These are phyloP conservation scores for Novymonas esmeraldas DNA, from an alignment of 208 protist genomes.

Conservation along the genomic window DNA sequence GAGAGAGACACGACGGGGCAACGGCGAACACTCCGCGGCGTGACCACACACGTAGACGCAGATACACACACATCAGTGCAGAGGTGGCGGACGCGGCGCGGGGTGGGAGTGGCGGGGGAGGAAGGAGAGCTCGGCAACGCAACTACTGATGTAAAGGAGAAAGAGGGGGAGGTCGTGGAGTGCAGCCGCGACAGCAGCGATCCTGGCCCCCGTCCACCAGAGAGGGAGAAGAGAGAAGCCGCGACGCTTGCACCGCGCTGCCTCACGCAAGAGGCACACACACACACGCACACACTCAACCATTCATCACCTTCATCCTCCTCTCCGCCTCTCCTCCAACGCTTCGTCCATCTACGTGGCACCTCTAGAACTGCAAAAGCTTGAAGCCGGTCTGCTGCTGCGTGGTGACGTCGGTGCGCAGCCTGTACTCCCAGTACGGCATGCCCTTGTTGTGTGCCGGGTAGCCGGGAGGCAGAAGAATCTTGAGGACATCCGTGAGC, in stretches of 20 bases:
- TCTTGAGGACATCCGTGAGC: conserved; percentile 78
- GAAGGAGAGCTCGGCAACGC: too few species aligned
- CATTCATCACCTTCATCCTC: too few species aligned
- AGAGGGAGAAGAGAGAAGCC: neutral
- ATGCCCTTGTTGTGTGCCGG: conserved; percentile 44
- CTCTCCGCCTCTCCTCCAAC: neutral
- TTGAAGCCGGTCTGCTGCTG: conserved; percentile 71
- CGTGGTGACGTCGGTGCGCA: conserved; percentile 76
- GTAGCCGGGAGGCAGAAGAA: conserved; percentile 82
- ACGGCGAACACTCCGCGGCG: too few species aligned
- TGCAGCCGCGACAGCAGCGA: too few species aligned
- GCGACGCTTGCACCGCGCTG: too few species aligned
- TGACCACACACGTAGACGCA: neutral
- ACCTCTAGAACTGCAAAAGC: conserved; percentile 44
- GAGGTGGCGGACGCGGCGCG: too few species aligned
- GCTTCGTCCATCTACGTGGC: too few species aligned
- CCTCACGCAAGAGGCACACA: too few species aligned
- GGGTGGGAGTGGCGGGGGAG: too few species aligned
- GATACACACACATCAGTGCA: neutral
- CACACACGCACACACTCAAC: neutral
- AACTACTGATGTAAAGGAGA: too few species aligned
- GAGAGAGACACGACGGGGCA: neutral
- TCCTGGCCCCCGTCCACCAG: too few species aligned
- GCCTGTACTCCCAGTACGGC: conserved; percentile 85
- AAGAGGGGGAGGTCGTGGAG: too few species aligned